These are phyloP conservation scores for Cryptosporidium tyzzeri DNA, from an alignment of 169 alveolate species.

Conservation along the genomic window DNA sequence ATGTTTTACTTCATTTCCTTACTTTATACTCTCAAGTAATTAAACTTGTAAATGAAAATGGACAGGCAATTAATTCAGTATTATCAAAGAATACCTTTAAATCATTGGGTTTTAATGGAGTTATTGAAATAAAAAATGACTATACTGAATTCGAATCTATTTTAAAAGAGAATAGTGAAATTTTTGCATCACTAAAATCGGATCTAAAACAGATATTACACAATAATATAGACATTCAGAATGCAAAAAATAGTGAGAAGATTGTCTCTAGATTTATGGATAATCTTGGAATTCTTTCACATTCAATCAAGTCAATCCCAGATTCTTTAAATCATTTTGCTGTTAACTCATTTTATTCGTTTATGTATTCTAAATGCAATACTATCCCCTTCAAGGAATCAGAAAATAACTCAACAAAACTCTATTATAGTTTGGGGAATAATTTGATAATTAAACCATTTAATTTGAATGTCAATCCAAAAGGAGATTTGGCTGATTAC, in stretches of 20 bases:
- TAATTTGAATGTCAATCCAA: neutral
- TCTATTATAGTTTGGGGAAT: neutral
- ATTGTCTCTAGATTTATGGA: neutral
- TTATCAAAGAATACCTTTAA: slow-evolving; percentile 12
- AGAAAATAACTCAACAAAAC: neutral
- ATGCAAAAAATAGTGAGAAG: neutral
- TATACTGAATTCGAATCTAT: neutral
- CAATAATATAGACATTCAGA: no score
- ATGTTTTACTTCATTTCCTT: slow-evolving; percentile 29
- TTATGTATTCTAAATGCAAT: neutral
- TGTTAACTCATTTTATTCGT: neutral
- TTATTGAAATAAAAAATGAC: neutral
- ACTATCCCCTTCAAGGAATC: neutral
- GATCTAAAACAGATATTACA: neutral
- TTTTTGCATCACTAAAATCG: neutral
- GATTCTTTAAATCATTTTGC: neutral
- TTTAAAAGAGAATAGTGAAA: neutral
- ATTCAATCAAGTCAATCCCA: neutral
- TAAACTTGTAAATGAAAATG: neutral
- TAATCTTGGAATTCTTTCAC: neutral
- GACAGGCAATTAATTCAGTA: neutral
- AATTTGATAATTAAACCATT: neutral
- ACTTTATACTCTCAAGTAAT: slow-evolving; percentile 8
- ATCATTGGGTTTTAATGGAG: neutral
- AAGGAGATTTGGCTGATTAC: neutral